Evolutionary conservation across 306 rosid genomes (phyloP).

Genomic region (Geum urbanum): DNA sequence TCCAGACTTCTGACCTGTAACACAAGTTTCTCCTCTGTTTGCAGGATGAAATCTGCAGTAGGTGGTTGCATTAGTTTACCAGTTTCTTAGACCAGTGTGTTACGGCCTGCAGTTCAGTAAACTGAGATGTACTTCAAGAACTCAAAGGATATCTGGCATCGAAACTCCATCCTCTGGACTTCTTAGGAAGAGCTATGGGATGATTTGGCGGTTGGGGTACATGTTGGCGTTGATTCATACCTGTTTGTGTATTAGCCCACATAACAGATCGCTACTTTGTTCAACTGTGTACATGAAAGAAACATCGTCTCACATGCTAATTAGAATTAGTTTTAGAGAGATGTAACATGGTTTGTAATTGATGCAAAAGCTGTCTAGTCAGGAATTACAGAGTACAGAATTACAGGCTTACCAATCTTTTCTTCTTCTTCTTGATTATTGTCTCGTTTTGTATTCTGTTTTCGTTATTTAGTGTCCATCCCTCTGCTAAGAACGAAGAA

Average conservation of each 20-base stretch:
- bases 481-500: too few relatives aligned
- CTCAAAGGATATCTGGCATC: neutral
- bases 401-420: too few relatives aligned
- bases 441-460: too few relatives aligned
- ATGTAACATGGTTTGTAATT: neutral
- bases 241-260: neutral
- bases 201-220: neutral
- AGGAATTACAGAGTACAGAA: too few relatives aligned
- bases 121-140: neutral
- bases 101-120: neutral
- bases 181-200: neutral
- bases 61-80: neutral
- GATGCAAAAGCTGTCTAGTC: neutral
- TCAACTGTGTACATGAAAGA: neutral
- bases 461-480: too few relatives aligned
- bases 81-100: neutral
- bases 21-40: neutral
- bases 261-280: neutral
- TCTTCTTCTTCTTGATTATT: too few relatives aligned
- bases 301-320: neutral
- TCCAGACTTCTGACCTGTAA: slow-evolving; percentile 2
- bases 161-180: neutral
- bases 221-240: neutral
- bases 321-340: neutral
- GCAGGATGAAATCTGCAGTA: slow-evolving; percentile 10